Base-by-base conservation (phyloP, 257 asterid species). In the Gynochthodes officinalis region DNA sequence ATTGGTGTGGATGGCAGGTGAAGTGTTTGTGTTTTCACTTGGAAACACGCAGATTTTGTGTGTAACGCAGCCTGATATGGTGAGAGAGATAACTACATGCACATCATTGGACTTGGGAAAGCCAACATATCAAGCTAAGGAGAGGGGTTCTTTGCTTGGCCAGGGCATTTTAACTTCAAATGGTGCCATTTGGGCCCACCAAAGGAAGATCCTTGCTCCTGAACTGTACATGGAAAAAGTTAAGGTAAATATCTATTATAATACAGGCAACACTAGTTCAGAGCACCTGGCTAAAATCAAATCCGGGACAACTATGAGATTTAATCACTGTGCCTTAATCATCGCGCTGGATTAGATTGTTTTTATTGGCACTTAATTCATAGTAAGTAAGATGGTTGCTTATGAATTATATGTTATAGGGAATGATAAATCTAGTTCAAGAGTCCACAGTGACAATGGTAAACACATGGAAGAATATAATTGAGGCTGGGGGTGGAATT, bases 21-120 rank as follows among this genome's bases (percentile, higher is more conserved):
- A 84, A 14, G 77, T 77, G n/a, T 82, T 81, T 49, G 25, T 79
- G 79, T 84, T 84, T 69, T 70, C 86, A 13, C 69, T 84, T 33
- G 84, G 88, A 5, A 84, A 69, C 53, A 79, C 82, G 16, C 86
- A 71, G 67, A 81, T 84, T 39, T 49, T 84, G 19, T 70, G 52
- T 21, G 81, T 74, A 25, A 82, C 83, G 1, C 78, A 81, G 32
- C 73, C 86, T 13, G 78, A 75, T 8, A 81, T 79, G 78, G 86
- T 81, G 48, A 82, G 77, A 30, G 86, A 84, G 67, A 74, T 84
- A 8, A 81, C 84, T 1, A 81, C 84, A 2, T 81, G 77, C 80
- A 81, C 86, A 14, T 84, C 88, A 10, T 72, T 81, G 42, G 86
- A 84, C 55, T 72, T 84, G 75, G 88, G 88, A 13, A 84, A 84